Evolutionary conservation across 1,284 basidiomycete genomes (phyloP).

Genomic region (Marasmius sp.): DNA sequence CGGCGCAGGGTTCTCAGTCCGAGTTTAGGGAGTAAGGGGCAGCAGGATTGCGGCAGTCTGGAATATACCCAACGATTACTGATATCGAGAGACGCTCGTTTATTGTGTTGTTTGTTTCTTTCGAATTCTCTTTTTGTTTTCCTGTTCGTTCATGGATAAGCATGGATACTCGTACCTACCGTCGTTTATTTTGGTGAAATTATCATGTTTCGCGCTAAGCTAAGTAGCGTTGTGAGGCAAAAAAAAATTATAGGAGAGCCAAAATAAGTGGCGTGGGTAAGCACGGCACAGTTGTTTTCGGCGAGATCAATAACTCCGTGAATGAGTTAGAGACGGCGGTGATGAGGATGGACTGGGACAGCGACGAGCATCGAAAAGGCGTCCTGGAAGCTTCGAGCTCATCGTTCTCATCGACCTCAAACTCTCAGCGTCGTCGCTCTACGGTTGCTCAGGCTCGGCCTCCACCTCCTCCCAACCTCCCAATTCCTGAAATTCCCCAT

Average conservation of each 20-base stretch:
- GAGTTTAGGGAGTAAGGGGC: constrained; percentile 54
- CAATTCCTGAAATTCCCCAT: constrained; percentile 62
- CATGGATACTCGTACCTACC: not conserved
- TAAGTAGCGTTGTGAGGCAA: not conserved
- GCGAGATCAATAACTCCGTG: not conserved
- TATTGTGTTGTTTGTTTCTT: not conserved
- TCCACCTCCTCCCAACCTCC: constrained; percentile 71
- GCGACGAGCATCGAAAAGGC: constrained; percentile 2
- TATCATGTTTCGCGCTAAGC: not conserved
- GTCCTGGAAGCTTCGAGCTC: constrained; percentile 1
- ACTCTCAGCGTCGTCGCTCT: constrained; percentile 61
- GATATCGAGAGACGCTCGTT: constrained; percentile 12
- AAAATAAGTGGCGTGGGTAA: constrained; percentile 6
- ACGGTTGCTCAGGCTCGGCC: constrained; percentile 62
- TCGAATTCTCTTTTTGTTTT: not conserved
- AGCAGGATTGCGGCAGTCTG: not conserved
- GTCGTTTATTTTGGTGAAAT: not conserved
- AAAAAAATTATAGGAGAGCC: not conserved
- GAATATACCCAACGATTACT: constrained; percentile 12
- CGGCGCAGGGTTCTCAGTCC: constrained; percentile 76
- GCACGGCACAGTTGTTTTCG: not conserved
- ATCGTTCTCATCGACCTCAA: constrained; percentile 24
- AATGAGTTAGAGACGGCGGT: not conserved
- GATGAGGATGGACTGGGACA: constrained; percentile 8
- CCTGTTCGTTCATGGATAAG: constrained; percentile 5